phyloP scores from a whole-genome alignment of 2,329 filamentous ascomycete genomes.

The Rhexocercosporidium sp. region DNA sequence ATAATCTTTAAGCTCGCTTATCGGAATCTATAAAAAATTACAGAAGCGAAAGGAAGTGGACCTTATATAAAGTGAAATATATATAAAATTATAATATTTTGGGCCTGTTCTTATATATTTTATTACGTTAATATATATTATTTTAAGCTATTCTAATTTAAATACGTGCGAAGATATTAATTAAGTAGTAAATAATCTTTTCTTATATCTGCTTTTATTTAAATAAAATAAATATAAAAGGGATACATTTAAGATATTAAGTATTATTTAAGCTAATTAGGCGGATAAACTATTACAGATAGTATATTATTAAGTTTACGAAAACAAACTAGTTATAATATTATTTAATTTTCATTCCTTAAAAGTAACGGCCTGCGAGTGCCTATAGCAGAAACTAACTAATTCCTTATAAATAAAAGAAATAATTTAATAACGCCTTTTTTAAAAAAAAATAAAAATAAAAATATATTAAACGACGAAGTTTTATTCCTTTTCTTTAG shows the following conservation, averaged over 20 bases:
- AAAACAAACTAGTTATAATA: background rate
- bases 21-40: no score
- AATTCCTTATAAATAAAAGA: background rate
- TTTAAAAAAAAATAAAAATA: no score
- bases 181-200: background rate
- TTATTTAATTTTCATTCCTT: background rate
- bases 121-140: background rate
- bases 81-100: no score
- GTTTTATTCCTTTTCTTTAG: no score
- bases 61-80: no score
- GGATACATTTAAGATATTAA: background rate
- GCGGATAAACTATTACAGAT: background rate
- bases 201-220: background rate
- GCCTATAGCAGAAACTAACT: background rate
- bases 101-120: background rate
- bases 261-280: background rate
- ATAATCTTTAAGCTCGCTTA: no score
- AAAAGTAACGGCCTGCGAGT: background rate
- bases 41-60: no score
- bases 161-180: background rate
- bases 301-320: background rate
- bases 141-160: background rate
- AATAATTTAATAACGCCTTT: no score
- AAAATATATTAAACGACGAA: no score
- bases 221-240: background rate